Evolutionary conservation across 2,329 filamentous ascomycete genomes (phyloP).

Genomic region (Colletotrichum liaoningense): DNA sequence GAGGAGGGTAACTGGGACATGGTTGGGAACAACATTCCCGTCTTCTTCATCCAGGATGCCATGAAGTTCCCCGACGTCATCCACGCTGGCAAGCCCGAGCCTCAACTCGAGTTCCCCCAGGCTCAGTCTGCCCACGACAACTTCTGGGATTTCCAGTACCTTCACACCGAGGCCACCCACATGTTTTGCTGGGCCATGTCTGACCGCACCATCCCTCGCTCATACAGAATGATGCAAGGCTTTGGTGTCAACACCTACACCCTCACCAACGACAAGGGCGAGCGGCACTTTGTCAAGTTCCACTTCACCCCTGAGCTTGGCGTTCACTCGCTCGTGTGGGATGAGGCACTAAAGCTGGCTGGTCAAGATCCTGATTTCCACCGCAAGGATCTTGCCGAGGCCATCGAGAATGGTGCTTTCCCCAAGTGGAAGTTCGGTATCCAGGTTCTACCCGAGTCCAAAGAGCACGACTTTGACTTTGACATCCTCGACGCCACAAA

Average conservation of each 20-base stretch:
- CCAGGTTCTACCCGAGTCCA: slow-evolving; percentile 78
- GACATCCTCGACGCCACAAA: slow-evolving; percentile 89
- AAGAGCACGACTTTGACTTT: slow-evolving; percentile 84
- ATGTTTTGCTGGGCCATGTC: slow-evolving; percentile 86
- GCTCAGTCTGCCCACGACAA: slow-evolving; percentile 79
- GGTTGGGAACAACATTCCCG: slow-evolving; percentile 75
- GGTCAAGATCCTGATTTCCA: slow-evolving; percentile 87
- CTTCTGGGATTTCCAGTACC: slow-evolving; percentile 79
- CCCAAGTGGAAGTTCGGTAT: slow-evolving; percentile 87
- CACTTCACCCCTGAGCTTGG: slow-evolving; percentile 80
- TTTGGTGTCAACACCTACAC: slow-evolving; percentile 87
- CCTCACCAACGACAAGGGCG: slow-evolving; percentile 74
- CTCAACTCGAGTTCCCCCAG: slow-evolving; percentile 77
- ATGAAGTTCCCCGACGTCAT: slow-evolving; percentile 80
- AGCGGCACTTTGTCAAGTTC: slow-evolving; percentile 82
- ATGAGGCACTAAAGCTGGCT: slow-evolving; percentile 80
- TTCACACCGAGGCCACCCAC: slow-evolving; percentile 79
- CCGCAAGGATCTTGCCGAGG: slow-evolving; percentile 79
- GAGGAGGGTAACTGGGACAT: slow-evolving; percentile 83
- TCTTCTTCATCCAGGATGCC: slow-evolving; percentile 82
- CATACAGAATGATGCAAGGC: slow-evolving; percentile 87
- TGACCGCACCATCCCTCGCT: slow-evolving; percentile 78
- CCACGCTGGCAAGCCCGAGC: slow-evolving; percentile 73
- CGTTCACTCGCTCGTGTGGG: slow-evolving; percentile 82
- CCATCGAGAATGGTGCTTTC: slow-evolving; percentile 77